Evolutionary conservation across 495 filamentous ascomycete genomes (phyloP), one percentile per base, ranked within the genome.

Genomic region (Hyaloscypha finlandica): DNA sequence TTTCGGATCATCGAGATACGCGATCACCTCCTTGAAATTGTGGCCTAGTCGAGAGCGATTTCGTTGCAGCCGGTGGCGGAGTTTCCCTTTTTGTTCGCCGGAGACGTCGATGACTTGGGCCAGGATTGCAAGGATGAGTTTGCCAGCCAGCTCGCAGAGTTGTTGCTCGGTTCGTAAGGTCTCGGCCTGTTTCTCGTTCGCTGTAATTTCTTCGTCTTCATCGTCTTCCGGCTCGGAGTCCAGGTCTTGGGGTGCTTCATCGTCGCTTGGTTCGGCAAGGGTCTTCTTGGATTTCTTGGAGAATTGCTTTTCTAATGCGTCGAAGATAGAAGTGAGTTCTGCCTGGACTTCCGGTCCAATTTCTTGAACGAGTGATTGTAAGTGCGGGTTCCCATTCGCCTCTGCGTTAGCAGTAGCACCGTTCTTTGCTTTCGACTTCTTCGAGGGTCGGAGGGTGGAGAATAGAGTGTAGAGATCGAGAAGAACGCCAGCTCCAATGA

Each of bases 381-480:
- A 76, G 68, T 85, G 76, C 63, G 85, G 82, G 16, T 48, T 48
- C 42, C 16, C 11, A 12, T 48, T 48, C 16, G 42, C 8, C 42
- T 4, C 42, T 1, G 16, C 42, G 1, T 48, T 12, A 6, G 4
- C 35, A 37, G 25, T 8, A 37, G 35, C 35, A 11, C 32, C 14
- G 2, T 32, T 35, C 30, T 66, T 64, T 14, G 39, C 25, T 66
- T 74, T 73, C 20, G 72, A 60, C 37, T 67, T 81, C 75, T 64
- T 77, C 59, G 68, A 61, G 31, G 78, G 71, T 78, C 87, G 85
- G 22, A 97, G 80, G 6, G 90, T 89, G 52, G 89, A 84, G 69
- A 96, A 95, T 14, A 94, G 76, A n/a, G 88, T 88, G 72, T 90
- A 86, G 4, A 96, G 75, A 63, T 98, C 94, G 30, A 97, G 88